Evolutionary conservation across 208 protist genomes (phyloP), one percentile per base, ranked within the genome.

Genomic region (Trypanosoma theileri): DNA sequence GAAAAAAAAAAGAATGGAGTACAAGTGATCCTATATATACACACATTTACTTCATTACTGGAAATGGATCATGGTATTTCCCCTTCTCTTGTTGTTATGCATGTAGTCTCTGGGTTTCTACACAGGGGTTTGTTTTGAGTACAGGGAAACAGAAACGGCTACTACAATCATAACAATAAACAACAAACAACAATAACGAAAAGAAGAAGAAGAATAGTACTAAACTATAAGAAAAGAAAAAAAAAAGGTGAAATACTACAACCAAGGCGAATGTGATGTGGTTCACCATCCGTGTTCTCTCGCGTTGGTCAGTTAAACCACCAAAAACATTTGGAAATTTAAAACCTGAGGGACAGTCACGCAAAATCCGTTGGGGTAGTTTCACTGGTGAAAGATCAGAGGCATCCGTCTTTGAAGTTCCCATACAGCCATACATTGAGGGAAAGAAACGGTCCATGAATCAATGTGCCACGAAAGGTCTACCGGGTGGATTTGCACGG

Each of bases 401-500:
- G n/a, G 14, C 48, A 41, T 59, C 71, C 6, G 24, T 66, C 4
- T 70, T 76, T 66, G 71, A 70, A 4, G 58, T 52, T 12, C 16
- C 62, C 21, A 19, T 66, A 26, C 10, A 59, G 13, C 42, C 71
- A 8, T 26, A 60, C 16, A 64, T 76, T 4, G 71, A 76, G 51
- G 71, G 71, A 35, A 26, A 16, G 22, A 63, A 58, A 24, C 71
- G 71, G 14, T 76, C 71, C 4, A 58, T 56, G 46, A 76, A 76
- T 60, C 22, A 62, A 19, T 76, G 71, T 35, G 56, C 6, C 14
- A 17, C 71, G 7, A 76, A 66, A 51, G 71, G 71, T 7, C 24
- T 76, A 17, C 71, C 71, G 28, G 19, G 48, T 41, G 71, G 71
- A 24, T 76, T 76, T 60, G 71, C 31, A 12, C 57, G 42, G 8